A percentile compares a stretch with the other conserved stretches of the same genome.
phyloP scores from a whole-genome alignment of 2,329 filamentous ascomycete genomes.

The Alternaria hordeiaustralica region DNA sequence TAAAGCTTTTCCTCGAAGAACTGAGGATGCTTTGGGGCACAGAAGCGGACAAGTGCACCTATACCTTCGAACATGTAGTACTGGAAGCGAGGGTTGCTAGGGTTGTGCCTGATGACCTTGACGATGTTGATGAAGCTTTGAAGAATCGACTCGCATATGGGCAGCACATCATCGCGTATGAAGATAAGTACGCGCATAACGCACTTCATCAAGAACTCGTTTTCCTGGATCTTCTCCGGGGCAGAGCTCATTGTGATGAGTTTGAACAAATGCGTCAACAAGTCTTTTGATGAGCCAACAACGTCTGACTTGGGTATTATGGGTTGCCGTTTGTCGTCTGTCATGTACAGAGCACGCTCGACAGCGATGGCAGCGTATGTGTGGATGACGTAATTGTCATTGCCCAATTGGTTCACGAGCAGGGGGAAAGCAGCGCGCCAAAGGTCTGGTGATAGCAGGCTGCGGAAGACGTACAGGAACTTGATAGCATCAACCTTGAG shows the following conservation, averaged over 20 bases:
- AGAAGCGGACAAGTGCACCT: slow-evolving; percentile 83
- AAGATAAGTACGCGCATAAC: slow-evolving; percentile 98
- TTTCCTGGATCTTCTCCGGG: slow-evolving; percentile 94
- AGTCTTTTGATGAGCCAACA: slow-evolving; percentile 79
- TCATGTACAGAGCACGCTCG: slow-evolving; percentile 88
- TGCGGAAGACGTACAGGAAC: slow-evolving; percentile 95
- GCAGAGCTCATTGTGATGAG: slow-evolving; percentile 85
- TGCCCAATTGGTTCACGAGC: slow-evolving; percentile 88
- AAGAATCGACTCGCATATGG: slow-evolving; percentile 79
- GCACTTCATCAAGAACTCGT: slow-evolving; percentile 98
- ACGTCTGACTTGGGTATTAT: slow-evolving; percentile 83
- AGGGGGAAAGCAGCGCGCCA: slow-evolving; percentile 91
- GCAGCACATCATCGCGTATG: slow-evolving; percentile 79
- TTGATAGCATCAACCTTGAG: slow-evolving; percentile 98
- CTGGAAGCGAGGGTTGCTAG: slow-evolving; percentile 96
- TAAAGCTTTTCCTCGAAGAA: slow-evolving; percentile 83
- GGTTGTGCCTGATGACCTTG: slow-evolving; percentile 89
- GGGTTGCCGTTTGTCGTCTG: slow-evolving; percentile 74
- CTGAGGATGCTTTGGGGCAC: slow-evolving; percentile 70
- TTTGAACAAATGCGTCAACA: slow-evolving; percentile 88
- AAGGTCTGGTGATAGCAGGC: slow-evolving; percentile 87
- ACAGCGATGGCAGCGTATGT: slow-evolving; percentile 96
- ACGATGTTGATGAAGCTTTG: slow-evolving; percentile 88
- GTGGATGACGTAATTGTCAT: slow-evolving; percentile 93
- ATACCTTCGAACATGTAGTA: slow-evolving; percentile 98